Evolutionary conservation across 331 rosid species (phyloP).

Genomic region (Pyracantha coccinea): DNA sequence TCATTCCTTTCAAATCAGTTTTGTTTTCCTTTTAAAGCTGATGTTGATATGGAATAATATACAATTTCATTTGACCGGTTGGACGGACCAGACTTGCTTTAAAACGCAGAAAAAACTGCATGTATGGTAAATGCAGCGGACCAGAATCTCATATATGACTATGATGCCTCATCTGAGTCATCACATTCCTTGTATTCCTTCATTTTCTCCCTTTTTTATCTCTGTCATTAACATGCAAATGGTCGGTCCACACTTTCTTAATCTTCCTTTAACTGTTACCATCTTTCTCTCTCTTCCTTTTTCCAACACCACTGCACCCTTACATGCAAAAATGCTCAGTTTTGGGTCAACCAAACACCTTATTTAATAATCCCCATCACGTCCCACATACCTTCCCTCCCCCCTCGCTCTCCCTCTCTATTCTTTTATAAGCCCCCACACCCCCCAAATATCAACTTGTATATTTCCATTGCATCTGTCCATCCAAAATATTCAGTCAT

Average conservation of each 20-base stretch:
- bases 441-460: neutral
- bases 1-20: neutral
- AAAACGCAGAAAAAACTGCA: neutral
- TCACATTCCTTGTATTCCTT: neutral
- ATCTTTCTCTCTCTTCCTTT: neutral
- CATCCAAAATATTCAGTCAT: neutral
- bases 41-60: neutral
- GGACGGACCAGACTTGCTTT: neutral
- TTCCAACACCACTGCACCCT: neutral
- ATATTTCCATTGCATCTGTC: neutral
- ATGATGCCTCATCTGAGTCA: neutral
- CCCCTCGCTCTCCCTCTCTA: neutral
- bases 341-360: conserved; percentile 20
- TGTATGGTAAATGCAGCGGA: neutral
- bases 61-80: neutral
- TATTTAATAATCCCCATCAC: neutral
- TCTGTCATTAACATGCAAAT: neutral
- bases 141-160: neutral
- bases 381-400: neutral
- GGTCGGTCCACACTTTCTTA: neutral
- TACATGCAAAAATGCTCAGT: neutral
- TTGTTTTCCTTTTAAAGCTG: neutral
- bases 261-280: neutral
- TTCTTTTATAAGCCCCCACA: conserved; percentile 1
- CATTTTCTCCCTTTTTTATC: neutral